Evolutionary conservation across 352 stramenopile species (phyloP).

Genomic region (Halophytophthora batemanensis): DNA sequence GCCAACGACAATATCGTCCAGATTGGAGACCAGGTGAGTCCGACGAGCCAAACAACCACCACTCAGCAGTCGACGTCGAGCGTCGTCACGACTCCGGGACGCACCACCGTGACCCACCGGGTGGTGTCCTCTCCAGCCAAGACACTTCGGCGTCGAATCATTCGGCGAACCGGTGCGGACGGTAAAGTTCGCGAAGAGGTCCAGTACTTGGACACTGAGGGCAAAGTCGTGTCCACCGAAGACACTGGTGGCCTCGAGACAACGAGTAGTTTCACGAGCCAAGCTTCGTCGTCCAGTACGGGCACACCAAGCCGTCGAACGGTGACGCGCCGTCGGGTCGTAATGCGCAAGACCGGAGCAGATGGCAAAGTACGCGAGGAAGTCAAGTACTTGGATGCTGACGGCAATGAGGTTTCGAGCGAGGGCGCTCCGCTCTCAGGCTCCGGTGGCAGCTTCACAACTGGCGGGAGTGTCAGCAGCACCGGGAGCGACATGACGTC

Average conservation of each 20-base stretch:
- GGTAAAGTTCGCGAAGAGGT: conserved; percentile 19
- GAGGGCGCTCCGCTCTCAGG: conserved; percentile 1
- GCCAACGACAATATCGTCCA: no score
- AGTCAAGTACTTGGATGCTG: background rate
- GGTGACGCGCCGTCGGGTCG: conserved; percentile 22
- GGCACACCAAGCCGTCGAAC: conserved; percentile 13
- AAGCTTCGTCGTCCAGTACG: conserved; percentile 9
- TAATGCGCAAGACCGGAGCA: background rate
- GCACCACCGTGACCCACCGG: no score
- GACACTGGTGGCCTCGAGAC: conserved; percentile 18
- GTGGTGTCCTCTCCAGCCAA: no score
- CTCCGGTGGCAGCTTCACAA: conserved; percentile 1
- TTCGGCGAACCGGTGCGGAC: conserved; percentile 19
- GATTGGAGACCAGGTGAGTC: no score
- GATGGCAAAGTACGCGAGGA: background rate
- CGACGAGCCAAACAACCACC: no score
- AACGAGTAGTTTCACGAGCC: conserved; percentile 19
- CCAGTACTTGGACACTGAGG: conserved; percentile 21
- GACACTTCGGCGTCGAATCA: conserved; percentile 11
- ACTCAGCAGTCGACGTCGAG: no score
- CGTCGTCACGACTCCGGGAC: no score
- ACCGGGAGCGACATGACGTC: no score
- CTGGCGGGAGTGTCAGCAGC: no score
- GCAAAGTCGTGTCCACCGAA: conserved; percentile 9
- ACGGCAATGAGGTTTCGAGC: background rate